A percentile compares a stretch with the other conserved stretches of the same genome.
These are phyloP conservation scores for Paramecium biaurelia DNA, from an alignment of 73 alveolate species.

Conservation along the genomic window DNA sequence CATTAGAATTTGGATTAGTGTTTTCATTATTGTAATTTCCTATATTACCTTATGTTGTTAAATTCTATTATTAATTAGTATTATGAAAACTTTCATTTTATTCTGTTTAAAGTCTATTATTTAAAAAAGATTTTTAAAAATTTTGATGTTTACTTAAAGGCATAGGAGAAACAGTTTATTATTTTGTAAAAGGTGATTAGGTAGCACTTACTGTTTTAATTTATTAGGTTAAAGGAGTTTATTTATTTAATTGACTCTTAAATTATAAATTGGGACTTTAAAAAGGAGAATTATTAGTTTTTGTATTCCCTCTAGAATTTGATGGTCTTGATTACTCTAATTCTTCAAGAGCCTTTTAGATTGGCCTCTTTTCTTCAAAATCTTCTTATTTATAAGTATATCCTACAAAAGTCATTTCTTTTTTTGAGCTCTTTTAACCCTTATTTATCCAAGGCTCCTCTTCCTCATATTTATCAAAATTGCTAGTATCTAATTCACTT, in stretches of 20 bases:
- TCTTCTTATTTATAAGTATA: slow-evolving; percentile 79
- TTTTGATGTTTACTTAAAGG: neutral
- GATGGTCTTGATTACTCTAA: slow-evolving; percentile 50
- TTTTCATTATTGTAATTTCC: neutral
- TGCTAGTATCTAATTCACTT: slow-evolving; percentile 73
- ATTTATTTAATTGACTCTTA: neutral
- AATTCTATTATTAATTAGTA: neutral
- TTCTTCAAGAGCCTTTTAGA: slow-evolving; percentile 54
- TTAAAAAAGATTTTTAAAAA: neutral
- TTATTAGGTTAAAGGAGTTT: neutral
- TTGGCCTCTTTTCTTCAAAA: slow-evolving; percentile 69
- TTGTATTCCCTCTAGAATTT: slow-evolving; percentile 6
- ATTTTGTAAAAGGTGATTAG: neutral
- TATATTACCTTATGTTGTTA: neutral
- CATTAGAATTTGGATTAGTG: neutral
- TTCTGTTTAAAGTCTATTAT: neutral
- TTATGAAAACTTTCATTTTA: neutral
- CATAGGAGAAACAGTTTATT: slow-evolving; percentile 5
- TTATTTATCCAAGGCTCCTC: slow-evolving; percentile 77
- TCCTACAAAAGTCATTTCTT: slow-evolving; percentile 71
- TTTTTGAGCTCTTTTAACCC: slow-evolving; percentile 26
- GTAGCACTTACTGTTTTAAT: slow-evolving; percentile 5
- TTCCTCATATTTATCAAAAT: slow-evolving; percentile 82
- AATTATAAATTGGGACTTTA: slow-evolving; percentile 2
- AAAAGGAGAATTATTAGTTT: neutral